These are phyloP conservation scores for Fusarium brachygibbosum DNA, from an alignment of 2,329 filamentous ascomycete genomes.

Conservation along the genomic window DNA sequence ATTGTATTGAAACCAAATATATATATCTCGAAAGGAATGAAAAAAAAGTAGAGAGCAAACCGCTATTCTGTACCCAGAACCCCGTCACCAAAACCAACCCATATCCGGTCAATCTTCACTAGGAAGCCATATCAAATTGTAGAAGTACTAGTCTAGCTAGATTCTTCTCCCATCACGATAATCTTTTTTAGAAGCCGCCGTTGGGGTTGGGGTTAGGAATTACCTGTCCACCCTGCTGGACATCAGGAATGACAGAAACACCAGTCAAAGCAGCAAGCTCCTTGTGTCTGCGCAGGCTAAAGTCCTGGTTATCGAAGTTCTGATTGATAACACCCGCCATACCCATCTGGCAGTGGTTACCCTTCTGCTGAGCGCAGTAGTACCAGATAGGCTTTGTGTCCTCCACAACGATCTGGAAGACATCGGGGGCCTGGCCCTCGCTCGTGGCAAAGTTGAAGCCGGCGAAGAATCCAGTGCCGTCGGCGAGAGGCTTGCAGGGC, in stretches of 20 bases:
- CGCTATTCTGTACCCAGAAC: background rate
- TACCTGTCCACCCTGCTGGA: constrained; percentile 54
- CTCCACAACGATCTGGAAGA: constrained; percentile 61
- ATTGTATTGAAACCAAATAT: constrained; percentile 8
- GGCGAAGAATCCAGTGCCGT: constrained; percentile 59
- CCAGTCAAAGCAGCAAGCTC: constrained; percentile 53
- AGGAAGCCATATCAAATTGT: background rate
- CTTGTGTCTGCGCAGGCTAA: constrained; percentile 56
- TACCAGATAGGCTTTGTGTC: constrained; percentile 59
- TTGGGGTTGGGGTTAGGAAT: constrained; percentile 60
- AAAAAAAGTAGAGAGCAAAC: constrained; percentile 7
- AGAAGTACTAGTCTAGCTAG: background rate
- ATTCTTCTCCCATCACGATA: background rate
- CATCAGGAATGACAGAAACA: constrained; percentile 50
- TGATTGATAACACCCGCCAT: constrained; percentile 67
- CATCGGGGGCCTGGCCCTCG: constrained; percentile 55
- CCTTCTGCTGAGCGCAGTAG: constrained; percentile 59
- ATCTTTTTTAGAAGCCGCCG: constrained; percentile 52
- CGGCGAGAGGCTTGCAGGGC: constrained; percentile 59
- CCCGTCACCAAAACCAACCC: background rate
- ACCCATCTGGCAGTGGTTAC: constrained; percentile 62
- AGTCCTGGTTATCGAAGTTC: constrained; percentile 55
- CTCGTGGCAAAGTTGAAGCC: constrained; percentile 60
- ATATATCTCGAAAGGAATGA: constrained; percentile 16
- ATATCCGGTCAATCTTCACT: background rate